Evolutionary conservation across 108 stramenopile genomes (phyloP), one percentile per base, ranked within the genome.

Genomic region (Cyclotella choctawhatcheeana): DNA sequence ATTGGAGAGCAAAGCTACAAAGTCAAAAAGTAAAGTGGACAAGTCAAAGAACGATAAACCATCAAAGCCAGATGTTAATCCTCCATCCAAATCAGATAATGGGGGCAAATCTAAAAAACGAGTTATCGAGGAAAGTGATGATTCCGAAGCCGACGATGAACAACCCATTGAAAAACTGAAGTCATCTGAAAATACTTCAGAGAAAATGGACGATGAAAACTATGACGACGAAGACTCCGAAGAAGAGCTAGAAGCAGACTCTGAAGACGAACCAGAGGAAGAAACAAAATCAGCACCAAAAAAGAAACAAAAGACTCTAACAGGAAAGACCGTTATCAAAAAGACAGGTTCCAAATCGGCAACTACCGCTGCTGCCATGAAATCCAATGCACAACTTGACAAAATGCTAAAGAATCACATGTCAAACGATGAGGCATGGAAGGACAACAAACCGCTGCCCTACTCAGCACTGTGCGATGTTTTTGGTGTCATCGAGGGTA

Each of bases 401-500:
- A 14, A 27, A 29, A 61, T 77, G 0, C 33, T 60, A 16, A 20
- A 35, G n/a, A 43, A 40, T 2, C 20, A 44, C 8, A 66, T 76
- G 34, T 17, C 34, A 21, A 6, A n/a, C 35, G 51, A 85, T 16
- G 45, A 82, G 37, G 24, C 64, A n/a, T 75, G 74, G 62, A 69
- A 26, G n/a, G 33, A 44, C 1, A 35, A 44, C 22, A 52, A 56
- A 17, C 25, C 32, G 5, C 29, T 45, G 8, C 89, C 78, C 26
- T 98, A 96, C 76, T 47, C 64, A 32, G 90, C 77, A 44, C 59
- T 97, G 37, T 90, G 85, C 37, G 65, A 88, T 64, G 73, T 79
- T 18, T 86, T 98, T 67, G 81, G 86, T 7, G 27, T 71, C 12
- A 94, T 98, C 74, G 96, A 95, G 64, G 87, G 63, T 29, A 88